Base-by-base conservation (phyloP, 2,329 filamentous ascomycete species). In the Tolypocladium endophyticum region DNA sequence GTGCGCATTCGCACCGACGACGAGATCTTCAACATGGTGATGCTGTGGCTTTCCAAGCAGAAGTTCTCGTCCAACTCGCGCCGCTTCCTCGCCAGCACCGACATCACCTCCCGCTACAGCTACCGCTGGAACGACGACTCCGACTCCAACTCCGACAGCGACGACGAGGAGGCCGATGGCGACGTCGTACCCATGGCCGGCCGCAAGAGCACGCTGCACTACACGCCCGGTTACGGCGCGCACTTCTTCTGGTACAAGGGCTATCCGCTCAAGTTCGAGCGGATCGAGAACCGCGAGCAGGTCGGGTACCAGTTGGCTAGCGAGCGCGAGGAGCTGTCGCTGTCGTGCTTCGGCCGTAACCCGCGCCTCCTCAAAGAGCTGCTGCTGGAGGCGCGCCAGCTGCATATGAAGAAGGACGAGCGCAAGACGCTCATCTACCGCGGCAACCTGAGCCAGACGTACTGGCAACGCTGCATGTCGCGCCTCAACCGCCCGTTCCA, bases 1-100 rank as follows among this genome's bases (percentile, higher is more conserved):
- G 86, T 87, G 23, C 83, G 87, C 64, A 82, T 90, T 45, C 80
- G 85, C 53, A 79, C 83, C 35, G 86, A 89, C 60, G 87, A 90
- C 65, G 87, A 90, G 69, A 83, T 88, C 60, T 90, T 88, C 74
- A 86, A 86, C 67, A 87, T 88, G 66, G 67, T 89, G 47, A 88
- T 89, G 85, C 79, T 78, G 33, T 90, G 87, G 87, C 79, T 89
- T 2, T 79, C 86, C 2, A 72, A 76, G 39, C 87, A 90, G 70
- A 70, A 74, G 4, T 88, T 89, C 64, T 78, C 84, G 25, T 78
- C 81, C 61, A 73, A 75, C 6, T 82, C 85, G 0, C 82, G 84
- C 18, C 79, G 79, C 53, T 87, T 88, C 63, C 78, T 89, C 14
- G 87, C 84, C 47, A 87, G 86, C 67, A 87, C 85, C 7, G 82